Conservation (phyloP, 345 rosid genomes). For the Cardamine resedifolia region DNA sequence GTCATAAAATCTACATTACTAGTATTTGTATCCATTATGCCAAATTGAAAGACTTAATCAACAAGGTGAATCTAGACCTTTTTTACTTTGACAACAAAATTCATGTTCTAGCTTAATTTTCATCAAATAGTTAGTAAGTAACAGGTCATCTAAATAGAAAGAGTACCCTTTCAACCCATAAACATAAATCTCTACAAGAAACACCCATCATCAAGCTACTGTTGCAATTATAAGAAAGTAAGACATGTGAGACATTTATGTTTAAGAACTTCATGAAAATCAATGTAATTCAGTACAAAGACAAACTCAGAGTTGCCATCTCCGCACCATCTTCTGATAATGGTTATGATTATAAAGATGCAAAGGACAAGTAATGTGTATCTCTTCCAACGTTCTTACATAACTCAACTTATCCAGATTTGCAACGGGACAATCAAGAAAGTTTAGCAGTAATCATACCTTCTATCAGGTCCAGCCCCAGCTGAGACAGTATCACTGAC, state of each 20-base stretch:
- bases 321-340: background rate
- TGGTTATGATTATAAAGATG: background rate
- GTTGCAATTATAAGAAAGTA: constrained; percentile 6
- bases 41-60: constrained; percentile 26
- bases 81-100: background rate
- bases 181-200: background rate
- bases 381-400: background rate
- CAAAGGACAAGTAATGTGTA: background rate
- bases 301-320: background rate
- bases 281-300: background rate
- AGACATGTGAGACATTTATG: background rate
- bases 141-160: background rate
- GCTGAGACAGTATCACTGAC: constrained; percentile 93
- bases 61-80: constrained; percentile 40
- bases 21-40: constrained; percentile 43
- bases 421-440: constrained; percentile 13
- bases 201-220: constrained; percentile 1
- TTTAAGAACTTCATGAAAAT: background rate
- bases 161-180: background rate
- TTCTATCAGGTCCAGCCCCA: constrained; percentile 86
- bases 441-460: constrained; percentile 47
- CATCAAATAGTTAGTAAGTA: background rate
- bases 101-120: constrained; percentile 11
- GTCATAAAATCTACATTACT: constrained; percentile 38
- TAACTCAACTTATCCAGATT: constrained; percentile 7